Evolutionary conservation across 306 rosid species (phyloP).

Genomic region (Canavalia gladiata): DNA sequence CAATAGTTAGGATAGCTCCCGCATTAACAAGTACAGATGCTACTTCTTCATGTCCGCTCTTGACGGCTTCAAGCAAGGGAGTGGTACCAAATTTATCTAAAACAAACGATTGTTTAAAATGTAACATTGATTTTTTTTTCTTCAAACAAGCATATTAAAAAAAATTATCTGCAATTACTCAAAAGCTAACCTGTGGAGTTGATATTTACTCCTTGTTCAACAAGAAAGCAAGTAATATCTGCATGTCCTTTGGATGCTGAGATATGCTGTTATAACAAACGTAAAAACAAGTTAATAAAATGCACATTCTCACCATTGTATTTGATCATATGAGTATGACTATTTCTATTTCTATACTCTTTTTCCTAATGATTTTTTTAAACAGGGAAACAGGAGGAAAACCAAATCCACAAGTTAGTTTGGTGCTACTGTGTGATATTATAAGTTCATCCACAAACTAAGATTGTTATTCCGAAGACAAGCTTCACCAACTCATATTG

Average conservation of each 20-base stretch:
- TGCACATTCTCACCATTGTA: neutral
- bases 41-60: conserved; percentile 66
- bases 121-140: conserved; percentile 17
- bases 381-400: neutral
- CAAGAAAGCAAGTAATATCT: conserved; percentile 63
- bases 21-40: conserved; percentile 60
- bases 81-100: conserved; percentile 73
- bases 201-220: conserved; percentile 57
- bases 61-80: conserved; percentile 77
- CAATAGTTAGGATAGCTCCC: conserved; percentile 65
- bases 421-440: neutral
- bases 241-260: conserved; percentile 68
- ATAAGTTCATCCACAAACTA: conserved; percentile 15
- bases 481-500: neutral
- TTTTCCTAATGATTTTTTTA: neutral
- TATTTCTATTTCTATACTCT: neutral
- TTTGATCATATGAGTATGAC: conserved; percentile 11
- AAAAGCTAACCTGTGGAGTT: conserved; percentile 58
- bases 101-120: conserved; percentile 26
- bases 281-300: conserved; percentile 28
- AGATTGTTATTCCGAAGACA: neutral
- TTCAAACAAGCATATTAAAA: conserved; percentile 2
- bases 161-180: neutral
- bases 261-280: conserved; percentile 56
- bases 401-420: neutral